Evolutionary conservation across 2,329 filamentous ascomycete genomes (phyloP).

Genomic region (Colletotrichum sp.): DNA sequence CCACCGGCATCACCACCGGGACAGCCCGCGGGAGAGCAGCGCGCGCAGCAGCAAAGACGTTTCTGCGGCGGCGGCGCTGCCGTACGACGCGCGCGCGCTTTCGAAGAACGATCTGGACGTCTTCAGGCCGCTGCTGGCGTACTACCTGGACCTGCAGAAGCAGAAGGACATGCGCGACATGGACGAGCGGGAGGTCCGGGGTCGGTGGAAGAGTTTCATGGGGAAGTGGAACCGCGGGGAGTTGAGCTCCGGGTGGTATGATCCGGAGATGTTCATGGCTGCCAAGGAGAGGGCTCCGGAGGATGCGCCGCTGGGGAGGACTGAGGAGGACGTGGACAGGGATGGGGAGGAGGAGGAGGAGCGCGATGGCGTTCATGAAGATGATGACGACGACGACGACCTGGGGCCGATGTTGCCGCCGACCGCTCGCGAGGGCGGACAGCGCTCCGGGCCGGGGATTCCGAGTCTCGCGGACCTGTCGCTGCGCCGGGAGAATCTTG

Average conservation of each 20-base stretch:
- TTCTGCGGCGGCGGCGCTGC: conserved; percentile 50
- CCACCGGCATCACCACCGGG: conserved; percentile 6
- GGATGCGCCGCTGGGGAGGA: background rate
- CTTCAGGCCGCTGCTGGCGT: conserved; percentile 77
- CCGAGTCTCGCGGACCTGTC: conserved; percentile 79
- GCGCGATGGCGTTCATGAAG: conserved; percentile 30
- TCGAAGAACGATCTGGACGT: conserved; percentile 70
- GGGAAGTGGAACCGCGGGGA: conserved; percentile 91
- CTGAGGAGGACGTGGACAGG: background rate
- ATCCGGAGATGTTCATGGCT: conserved; percentile 69
- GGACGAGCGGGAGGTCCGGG: conserved; percentile 75
- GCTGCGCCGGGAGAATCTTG: conserved; percentile 54
- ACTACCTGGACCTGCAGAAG: conserved; percentile 91
- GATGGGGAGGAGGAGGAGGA: conserved; percentile 27
- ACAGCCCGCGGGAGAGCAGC: background rate
- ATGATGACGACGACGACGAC: conserved; percentile 63
- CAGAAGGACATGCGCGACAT: conserved; percentile 71
- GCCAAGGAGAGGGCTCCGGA: conserved; percentile 33
- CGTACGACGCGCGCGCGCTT: conserved; percentile 69
- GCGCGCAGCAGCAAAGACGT: background rate
- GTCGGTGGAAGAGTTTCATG: conserved; percentile 93
- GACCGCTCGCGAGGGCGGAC: conserved; percentile 27
- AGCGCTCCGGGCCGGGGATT: conserved; percentile 60
- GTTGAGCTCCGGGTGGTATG: conserved; percentile 92
- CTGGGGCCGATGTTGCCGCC: conserved; percentile 55